Evolutionary conservation across 2,329 filamentous ascomycete genomes (phyloP), one percentile per base, ranked within the genome.

Genomic region (Apiospora arundinis): DNA sequence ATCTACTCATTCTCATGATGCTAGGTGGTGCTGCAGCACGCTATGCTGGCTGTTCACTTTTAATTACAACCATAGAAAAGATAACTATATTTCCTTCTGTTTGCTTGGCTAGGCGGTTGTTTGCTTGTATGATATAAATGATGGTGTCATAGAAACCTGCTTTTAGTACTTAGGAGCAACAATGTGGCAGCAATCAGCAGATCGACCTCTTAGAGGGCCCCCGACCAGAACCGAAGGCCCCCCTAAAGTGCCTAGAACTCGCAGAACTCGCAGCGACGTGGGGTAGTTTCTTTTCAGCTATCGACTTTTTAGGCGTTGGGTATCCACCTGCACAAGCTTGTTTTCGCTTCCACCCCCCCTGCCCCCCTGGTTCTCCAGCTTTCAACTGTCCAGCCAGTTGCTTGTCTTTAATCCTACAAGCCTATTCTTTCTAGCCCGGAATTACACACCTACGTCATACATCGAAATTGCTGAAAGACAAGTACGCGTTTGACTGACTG

Each of bases 371-470:
- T 37, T n/a, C 56, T 63, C 56, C 56, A 63, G 56, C 56, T 63
- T 40, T 63, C 56, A 40, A 63, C 56, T 40, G 56, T 63, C 45
- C 18, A 32, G 32, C 25, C 23, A 23, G n/a, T 14, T 49, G 48
- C 48, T 56, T 16, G 49, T 6, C 28, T 16, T 32, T 6, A 32
- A 32, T 32, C 16, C 14, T 56, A 21, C 49, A 56, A 28, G 49
- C 25, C 28, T 52, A 52, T 25, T 45, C 42, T 18, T 52, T 56
- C 49, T 32, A 32, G 32, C 32, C 56, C 28, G 18, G 32, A 37
- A 63, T 32, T 32, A 67, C 66, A 72, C 72, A 73, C 71, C 70
- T 73, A 73, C 72, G 72, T 73, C 72, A 73, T 73, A 73, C 71
- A 73, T 69, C 45, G 44, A 42, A 44, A 44, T 69, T 48, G 45